Evolutionary conservation across 2,329 filamentous ascomycete genomes (phyloP).

Genomic region (Colletotrichum godetiae): DNA sequence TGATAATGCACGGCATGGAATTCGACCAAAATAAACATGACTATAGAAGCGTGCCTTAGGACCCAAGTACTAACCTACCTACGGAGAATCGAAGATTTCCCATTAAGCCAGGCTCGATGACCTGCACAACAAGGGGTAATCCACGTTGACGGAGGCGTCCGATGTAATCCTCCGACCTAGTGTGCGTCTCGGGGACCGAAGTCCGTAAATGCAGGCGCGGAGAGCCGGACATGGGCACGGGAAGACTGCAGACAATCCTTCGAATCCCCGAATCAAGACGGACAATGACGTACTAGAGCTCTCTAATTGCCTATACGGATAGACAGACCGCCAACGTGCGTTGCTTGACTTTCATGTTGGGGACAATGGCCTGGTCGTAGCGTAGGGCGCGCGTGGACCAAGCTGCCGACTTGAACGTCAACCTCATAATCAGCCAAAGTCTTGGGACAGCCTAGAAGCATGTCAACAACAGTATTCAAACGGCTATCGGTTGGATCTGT

Average conservation of each 20-base stretch:
- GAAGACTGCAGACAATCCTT: neutral
- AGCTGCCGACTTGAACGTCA: neutral
- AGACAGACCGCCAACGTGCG: neutral
- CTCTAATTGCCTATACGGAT: neutral
- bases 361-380: neutral
- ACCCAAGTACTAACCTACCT: no score
- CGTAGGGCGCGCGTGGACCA: neutral
- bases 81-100: neutral
- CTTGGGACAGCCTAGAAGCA: neutral
- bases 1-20: no score
- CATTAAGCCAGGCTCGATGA: neutral
- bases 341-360: neutral
- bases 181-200: neutral
- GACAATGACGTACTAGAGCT: neutral
- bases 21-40: no score
- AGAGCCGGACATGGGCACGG: neutral
- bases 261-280: neutral
- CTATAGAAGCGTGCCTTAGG: no score
- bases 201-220: neutral
- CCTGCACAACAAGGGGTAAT: neutral
- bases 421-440: neutral
- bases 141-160: neutral
- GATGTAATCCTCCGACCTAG: neutral
- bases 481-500: neutral
- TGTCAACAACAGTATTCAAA: neutral